Percentiles rank a stretch among this genome's conserved stretches.
Evolutionary conservation across 2,329 filamentous ascomycete genomes (phyloP).

Genomic region (Colletotrichum orbiculare): DNA sequence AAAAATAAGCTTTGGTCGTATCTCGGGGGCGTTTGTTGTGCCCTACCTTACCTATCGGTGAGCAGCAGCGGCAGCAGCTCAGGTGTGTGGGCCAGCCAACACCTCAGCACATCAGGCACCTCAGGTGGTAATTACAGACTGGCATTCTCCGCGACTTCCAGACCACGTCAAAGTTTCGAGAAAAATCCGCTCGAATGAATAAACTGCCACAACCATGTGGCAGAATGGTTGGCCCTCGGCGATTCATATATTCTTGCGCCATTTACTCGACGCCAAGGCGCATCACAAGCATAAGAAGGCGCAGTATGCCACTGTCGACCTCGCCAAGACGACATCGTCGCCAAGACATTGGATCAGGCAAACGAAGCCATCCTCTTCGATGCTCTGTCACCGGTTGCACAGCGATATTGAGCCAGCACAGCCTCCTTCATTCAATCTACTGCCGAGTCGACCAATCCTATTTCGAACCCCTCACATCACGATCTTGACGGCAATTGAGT

Average conservation of each 20-base stretch:
- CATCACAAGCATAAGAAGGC: constrained; percentile 24
- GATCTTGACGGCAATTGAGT: background rate
- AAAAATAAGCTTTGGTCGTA: constrained; percentile 14
- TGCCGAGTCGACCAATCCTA: background rate
- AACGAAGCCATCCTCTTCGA: background rate
- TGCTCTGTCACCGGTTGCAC: background rate
- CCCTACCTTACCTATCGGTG: background rate
- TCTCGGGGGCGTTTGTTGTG: constrained; percentile 1
- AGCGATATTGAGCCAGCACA: background rate
- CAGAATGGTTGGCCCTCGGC: constrained; percentile 15
- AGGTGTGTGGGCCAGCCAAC: background rate
- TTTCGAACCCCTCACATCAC: background rate
- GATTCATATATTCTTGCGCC: constrained; percentile 5
- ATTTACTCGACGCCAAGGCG: constrained; percentile 18
- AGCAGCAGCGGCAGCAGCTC: too few relatives aligned
- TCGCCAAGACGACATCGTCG: constrained; percentile 16
- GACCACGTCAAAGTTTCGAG: background rate
- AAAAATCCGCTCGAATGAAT: background rate
- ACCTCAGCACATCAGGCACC: background rate
- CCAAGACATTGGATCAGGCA: constrained; percentile 11
- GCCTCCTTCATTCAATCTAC: background rate
- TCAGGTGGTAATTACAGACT: background rate
- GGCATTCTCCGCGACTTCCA: background rate
- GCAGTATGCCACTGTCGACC: constrained; percentile 3
- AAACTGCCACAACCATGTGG: constrained; percentile 8